A percentile compares a stretch with the other conserved stretches of the same genome.
Evolutionary conservation across 2,329 filamentous ascomycete species (phyloP).

Genomic region (Colletotrichum spaethianum): DNA sequence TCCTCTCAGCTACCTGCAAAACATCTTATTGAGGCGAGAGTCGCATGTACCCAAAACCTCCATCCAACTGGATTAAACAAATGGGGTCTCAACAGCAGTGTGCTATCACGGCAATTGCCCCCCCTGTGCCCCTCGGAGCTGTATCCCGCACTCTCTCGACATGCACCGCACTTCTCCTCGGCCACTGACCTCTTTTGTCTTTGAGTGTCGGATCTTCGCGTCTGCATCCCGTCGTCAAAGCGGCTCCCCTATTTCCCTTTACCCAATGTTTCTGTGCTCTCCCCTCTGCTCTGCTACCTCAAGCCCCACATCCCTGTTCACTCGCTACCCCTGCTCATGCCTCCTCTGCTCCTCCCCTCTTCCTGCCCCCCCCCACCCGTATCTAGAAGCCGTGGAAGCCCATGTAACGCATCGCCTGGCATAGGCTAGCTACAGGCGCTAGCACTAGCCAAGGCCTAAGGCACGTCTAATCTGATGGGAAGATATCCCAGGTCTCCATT

Average conservation of each 20-base stretch:
- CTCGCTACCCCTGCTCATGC: conserved; percentile 7
- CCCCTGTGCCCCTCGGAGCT: neutral
- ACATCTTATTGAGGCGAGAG: neutral
- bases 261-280: neutral
- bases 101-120: neutral
- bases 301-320: conserved; percentile 3
- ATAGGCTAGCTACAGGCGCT: conserved; percentile 23
- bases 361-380: neutral
- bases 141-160: neutral
- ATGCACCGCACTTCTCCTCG: neutral
- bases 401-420: conserved; percentile 32
- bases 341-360: neutral
- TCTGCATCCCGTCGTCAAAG: conserved; percentile 24
- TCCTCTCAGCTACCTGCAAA: neutral
- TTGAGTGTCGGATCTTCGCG: conserved; percentile 24
- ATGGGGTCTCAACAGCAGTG: neutral
- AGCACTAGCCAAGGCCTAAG: conserved; percentile 5
- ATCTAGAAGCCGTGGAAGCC: neutral
- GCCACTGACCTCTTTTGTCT: conserved; percentile 11
- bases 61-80: neutral
- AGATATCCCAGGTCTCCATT: neutral
- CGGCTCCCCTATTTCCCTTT: conserved; percentile 17
- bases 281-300: neutral
- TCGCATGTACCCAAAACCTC: neutral
- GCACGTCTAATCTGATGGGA: conserved; percentile 15